A percentile compares a stretch with the other conserved stretches of the same genome.
phyloP scores from a whole-genome alignment of 148 eudicot species.

The Bassia scoparia region DNA sequence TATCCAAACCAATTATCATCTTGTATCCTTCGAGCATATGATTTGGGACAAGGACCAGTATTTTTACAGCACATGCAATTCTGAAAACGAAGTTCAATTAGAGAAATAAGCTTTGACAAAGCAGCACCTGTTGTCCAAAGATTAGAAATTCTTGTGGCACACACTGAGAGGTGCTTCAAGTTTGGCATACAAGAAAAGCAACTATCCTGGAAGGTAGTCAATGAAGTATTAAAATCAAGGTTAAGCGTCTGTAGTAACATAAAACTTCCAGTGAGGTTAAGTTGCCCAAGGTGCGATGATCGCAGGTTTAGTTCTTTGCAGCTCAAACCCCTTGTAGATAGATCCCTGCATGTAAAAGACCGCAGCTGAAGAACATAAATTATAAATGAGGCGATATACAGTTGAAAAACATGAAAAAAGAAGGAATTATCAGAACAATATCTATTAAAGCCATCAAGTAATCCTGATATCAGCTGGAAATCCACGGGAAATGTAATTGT shows the following conservation, averaged over 20 bases:
- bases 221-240: conserved; percentile 60
- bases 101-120: conserved; percentile 47
- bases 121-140: conserved; percentile 54
- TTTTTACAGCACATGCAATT: conserved; percentile 52
- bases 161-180: conserved; percentile 52
- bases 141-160: conserved; percentile 54
- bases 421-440: neutral
- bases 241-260: conserved; percentile 49
- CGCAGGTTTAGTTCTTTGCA: conserved; percentile 46
- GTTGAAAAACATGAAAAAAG: neutral
- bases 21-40: conserved; percentile 19
- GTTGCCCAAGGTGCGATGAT: conserved; percentile 37
- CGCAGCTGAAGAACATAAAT: neutral
- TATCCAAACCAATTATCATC: conserved; percentile 5
- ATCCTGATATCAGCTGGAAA: neutral
- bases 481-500: too few species aligned
- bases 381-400: neutral
- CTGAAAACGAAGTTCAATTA: conserved; percentile 60
- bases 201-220: conserved; percentile 41
- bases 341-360: conserved; percentile 35
- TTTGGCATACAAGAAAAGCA: conserved; percentile 61
- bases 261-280: conserved; percentile 42
- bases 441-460: neutral
- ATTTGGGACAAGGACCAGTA: conserved; percentile 47
- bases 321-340: conserved; percentile 40